A percentile compares a stretch with the other conserved stretches of the same genome.
phyloP scores from a whole-genome alignment of 176 grass and related monocot species.

The Cenchrus purpureus region DNA sequence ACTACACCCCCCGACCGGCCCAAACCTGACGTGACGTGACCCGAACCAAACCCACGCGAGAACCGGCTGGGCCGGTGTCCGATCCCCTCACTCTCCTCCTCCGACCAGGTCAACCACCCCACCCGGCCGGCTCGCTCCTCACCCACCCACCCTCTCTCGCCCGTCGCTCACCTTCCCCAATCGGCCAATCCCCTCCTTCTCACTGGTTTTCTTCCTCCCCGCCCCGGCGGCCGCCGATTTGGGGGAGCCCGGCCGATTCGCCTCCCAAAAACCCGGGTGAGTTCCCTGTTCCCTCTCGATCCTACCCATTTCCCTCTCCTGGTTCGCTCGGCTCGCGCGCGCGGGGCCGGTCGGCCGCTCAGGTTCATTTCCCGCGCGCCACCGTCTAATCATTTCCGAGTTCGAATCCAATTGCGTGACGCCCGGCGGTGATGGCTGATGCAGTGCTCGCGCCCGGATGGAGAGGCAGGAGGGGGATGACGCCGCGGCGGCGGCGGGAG shows the following conservation, averaged over 20 bases:
- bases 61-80: conserved; percentile 32
- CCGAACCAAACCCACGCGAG: not conserved
- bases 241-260: conserved; percentile 8
- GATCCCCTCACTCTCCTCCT: too few relatives aligned
- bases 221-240: conserved; percentile 27
- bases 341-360: too few relatives aligned
- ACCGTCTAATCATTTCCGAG: not conserved
- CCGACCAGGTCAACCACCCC: not conserved
- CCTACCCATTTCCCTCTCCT: not conserved
- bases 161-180: not conserved
- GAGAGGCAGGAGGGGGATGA: conserved; percentile 38
- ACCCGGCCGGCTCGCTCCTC: conserved; percentile 6
- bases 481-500: conserved; percentile 1
- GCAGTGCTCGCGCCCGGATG: conserved; percentile 15
- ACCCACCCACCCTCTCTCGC: not conserved
- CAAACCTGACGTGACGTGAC: not conserved
- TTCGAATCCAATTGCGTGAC: not conserved
- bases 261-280: conserved; percentile 46
- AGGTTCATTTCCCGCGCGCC: conserved; percentile 19
- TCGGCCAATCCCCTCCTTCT: not conserved
- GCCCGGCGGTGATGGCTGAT: not conserved
- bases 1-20: not conserved
- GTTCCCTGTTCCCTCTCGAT: not conserved
- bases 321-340: not conserved
- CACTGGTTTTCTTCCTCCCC: conserved; percentile 32